Evolutionary conservation across 2,329 filamentous ascomycete genomes (phyloP), one percentile per base, ranked within the genome.

Genomic region (Exophiala lecanii-corni): DNA sequence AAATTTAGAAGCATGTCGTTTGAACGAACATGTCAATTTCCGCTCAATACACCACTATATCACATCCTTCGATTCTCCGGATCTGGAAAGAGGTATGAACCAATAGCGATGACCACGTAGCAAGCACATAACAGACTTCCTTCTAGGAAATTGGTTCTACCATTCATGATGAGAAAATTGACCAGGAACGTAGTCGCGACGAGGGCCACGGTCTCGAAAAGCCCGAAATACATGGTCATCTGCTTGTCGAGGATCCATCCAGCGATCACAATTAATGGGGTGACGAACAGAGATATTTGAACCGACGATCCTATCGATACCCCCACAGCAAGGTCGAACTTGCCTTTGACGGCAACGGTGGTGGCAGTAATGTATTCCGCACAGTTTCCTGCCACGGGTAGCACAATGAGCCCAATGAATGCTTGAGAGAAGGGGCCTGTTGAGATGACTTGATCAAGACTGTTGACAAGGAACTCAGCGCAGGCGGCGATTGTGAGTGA

Each of bases 331-430:
- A 71, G 62, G 47, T 75, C 71, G 71, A 75, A 74, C 58, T 74
- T 89, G 66, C 89, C 77, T 62, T 86, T 83, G 48, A 81, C 71
- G 1, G 86, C 84, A 18, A 89, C 84, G 16, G 88, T 81, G n/a
- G 87, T 81, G 18, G 86, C 86, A 1, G 86, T 89, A 23, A 89
- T 84, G 57, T 89, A 85, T 62, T 89, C 84, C 1, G 84, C 84
- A 2, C 84, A 84, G 56, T 89, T 88, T 32, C 84, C 84, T 23
- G 88, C 84, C 53, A 88, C 87, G 3, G 84, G 84, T 33, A 89
- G 82, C 12, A 89, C 68, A 36, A 89, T 85, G 33, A 88, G 69
- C 68, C 84, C 84, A 55, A 89, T 86, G 56, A 89, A 89, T 1
- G 81, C 85, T 64, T 84, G 84, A 68, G 81, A 86, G 59, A 89